Conservation (phyloP, 768 basidiomycete species). For the Suillus tomentosus region DNA sequence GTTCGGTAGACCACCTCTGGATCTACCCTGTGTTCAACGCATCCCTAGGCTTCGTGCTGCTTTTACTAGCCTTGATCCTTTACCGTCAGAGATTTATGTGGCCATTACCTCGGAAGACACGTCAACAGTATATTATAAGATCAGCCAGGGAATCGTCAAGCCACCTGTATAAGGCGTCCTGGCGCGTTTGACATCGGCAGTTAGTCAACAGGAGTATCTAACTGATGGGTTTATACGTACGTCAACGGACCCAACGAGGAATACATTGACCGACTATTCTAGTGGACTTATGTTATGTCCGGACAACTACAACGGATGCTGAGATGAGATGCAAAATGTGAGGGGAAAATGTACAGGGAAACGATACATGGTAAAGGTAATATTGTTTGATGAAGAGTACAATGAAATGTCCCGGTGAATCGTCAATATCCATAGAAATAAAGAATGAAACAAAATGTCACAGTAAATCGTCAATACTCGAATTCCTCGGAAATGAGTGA, state of each 20-base stretch:
- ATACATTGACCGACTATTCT: not conserved
- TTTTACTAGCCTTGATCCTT: conserved; percentile 47
- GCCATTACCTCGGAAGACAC: conserved; percentile 78
- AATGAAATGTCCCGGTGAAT: not conserved
- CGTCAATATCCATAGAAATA: conserved; percentile 46
- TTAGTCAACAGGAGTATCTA: not conserved
- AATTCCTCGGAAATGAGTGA: conserved; percentile 70
- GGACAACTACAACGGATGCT: not conserved
- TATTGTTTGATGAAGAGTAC: not conserved
- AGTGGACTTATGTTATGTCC: not conserved
- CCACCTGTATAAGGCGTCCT: conserved; percentile 49
- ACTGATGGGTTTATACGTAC: not conserved
- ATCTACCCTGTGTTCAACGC: not conserved
- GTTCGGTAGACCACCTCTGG: conserved; percentile 15
- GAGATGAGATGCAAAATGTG: not conserved
- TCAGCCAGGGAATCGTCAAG: conserved; percentile 77
- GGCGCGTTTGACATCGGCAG: not conserved
- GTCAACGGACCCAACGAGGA: not conserved
- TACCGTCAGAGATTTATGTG: conserved; percentile 55
- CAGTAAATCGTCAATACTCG: conserved; percentile 44
- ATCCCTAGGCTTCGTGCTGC: conserved; percentile 55
- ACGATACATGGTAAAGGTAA: not conserved
- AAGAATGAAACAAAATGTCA: not conserved
- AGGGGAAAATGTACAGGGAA: not conserved
- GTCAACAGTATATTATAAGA: conserved; percentile 83